Conservation (phyloP, 176 grass and related monocot species). For the Aegilops umbellulata region DNA sequence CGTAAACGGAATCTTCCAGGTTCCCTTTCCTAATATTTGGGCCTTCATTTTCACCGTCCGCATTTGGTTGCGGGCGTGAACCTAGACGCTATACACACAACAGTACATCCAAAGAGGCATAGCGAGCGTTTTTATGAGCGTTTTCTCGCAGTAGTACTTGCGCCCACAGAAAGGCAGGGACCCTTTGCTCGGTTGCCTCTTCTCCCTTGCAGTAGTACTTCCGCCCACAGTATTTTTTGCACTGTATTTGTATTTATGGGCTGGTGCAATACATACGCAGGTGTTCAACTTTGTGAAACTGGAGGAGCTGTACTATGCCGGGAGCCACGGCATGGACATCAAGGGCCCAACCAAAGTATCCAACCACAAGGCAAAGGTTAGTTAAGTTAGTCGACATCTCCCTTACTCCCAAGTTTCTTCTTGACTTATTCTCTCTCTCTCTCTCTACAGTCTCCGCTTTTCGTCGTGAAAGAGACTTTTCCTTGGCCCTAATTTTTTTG, state of each 20-base stretch:
- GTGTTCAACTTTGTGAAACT: constrained; percentile 64
- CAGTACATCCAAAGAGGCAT: no score
- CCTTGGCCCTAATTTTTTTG: no score
- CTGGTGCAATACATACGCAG: background rate
- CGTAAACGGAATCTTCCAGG: constrained; percentile 3
- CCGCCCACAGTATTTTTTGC: background rate
- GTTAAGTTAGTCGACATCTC: background rate
- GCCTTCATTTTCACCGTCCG: background rate
- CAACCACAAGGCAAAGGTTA: constrained; percentile 45
- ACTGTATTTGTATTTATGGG: background rate
- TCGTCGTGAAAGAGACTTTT: background rate
- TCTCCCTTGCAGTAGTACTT: background rate
- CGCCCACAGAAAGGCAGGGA: background rate
- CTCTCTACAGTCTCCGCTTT: no score
- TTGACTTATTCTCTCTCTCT: background rate
- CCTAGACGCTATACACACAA: background rate
- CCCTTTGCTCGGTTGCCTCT: background rate
- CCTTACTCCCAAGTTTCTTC: no score
- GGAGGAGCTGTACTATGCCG: constrained; percentile 69
- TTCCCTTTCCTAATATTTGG: background rate
- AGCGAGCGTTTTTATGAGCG: no score
- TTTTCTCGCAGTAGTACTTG: background rate
- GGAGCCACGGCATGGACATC: constrained; percentile 89
- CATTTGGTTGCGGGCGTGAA: background rate
- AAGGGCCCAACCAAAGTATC: constrained; percentile 37